A percentile compares a stretch with the other conserved stretches of the same genome.
These are phyloP conservation scores for Angomonas ambiguus DNA, from an alignment of 208 protist species.

Conservation along the genomic window DNA sequence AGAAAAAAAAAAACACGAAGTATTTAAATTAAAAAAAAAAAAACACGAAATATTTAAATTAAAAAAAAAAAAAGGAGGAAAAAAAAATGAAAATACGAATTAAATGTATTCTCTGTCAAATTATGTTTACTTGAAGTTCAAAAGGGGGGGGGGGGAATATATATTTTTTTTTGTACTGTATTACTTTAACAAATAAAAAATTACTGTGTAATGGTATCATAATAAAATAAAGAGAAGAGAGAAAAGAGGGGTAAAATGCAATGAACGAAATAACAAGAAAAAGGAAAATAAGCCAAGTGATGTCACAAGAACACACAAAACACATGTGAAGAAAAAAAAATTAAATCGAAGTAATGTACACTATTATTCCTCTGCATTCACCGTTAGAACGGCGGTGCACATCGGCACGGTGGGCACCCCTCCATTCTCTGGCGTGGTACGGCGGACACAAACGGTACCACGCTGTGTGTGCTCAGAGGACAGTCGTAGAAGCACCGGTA, in stretches of 20 bases:
- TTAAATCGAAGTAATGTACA: background rate
- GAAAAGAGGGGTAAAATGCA: slow-evolving; percentile 4
- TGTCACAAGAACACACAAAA: slow-evolving; percentile 10
- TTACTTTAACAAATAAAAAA: too few relatives aligned
- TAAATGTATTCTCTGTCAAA: background rate
- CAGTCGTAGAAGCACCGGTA: background rate
- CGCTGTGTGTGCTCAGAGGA: background rate
- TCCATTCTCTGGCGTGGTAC: background rate
- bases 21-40: background rate
- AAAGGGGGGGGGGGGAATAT: too few relatives aligned
- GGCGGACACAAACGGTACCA: background rate
- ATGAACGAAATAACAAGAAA: slow-evolving; percentile 9
- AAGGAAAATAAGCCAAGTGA: slow-evolving; percentile 11
- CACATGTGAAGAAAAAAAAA: slow-evolving; percentile 15
- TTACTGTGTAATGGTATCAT: too few relatives aligned
- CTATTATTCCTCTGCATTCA: background rate
- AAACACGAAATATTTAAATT: background rate
- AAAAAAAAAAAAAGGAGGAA: slow-evolving; percentile 7
- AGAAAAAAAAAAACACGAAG: background rate
- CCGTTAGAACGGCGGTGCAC: background rate
- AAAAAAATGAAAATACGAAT: slow-evolving; percentile 1
- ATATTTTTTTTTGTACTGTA: background rate
- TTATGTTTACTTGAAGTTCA: too few relatives aligned
- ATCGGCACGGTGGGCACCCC: background rate
- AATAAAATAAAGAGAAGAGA: too few relatives aligned